phyloP scores from a whole-genome alignment of 164 flowering plant genomes.

The Liquidambar formosana region DNA sequence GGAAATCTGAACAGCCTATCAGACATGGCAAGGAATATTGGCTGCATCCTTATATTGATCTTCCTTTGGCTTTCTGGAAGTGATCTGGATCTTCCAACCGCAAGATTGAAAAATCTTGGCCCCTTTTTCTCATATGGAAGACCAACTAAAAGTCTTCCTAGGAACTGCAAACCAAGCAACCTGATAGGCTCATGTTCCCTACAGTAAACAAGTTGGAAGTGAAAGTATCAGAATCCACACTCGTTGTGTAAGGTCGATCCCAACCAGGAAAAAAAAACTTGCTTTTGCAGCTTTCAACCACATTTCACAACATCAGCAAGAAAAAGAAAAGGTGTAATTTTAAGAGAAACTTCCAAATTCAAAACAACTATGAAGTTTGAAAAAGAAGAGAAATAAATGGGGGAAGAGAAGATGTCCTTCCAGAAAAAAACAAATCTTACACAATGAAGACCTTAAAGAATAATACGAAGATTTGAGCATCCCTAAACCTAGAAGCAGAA shows the following conservation, averaged over 20 bases:
- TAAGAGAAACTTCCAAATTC: not conserved
- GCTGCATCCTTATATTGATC: slow-evolving; percentile 49
- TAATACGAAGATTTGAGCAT: too few species aligned
- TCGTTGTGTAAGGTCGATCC: not conserved
- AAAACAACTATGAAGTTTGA: not conserved
- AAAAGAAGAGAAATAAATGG: not conserved
- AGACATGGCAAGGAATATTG: slow-evolving; percentile 71
- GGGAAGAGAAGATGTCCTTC: not conserved
- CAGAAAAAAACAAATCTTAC: not conserved
- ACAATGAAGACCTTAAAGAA: not conserved
- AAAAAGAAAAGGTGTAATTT: not conserved
- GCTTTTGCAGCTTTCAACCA: not conserved
- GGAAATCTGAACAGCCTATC: slow-evolving; percentile 86
- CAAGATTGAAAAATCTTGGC: slow-evolving; percentile 69
- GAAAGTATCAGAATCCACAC: not conserved
- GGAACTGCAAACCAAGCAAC: slow-evolving; percentile 83
- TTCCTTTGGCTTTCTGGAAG: slow-evolving; percentile 62
- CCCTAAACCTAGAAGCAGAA: too few species aligned
- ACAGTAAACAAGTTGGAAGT: slow-evolving; percentile 8
- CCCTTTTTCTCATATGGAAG: slow-evolving; percentile 95
- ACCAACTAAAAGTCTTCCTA: slow-evolving; percentile 93
- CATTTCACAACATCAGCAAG: not conserved
- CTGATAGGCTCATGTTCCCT: slow-evolving; percentile 94
- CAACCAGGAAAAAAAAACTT: too few species aligned
- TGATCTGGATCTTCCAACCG: slow-evolving; percentile 71